A percentile compares a stretch with the other conserved stretches of the same genome.
Conservation (phyloP, 371 early-diverging fungal genomes). For the Mortierella sp. region DNA sequence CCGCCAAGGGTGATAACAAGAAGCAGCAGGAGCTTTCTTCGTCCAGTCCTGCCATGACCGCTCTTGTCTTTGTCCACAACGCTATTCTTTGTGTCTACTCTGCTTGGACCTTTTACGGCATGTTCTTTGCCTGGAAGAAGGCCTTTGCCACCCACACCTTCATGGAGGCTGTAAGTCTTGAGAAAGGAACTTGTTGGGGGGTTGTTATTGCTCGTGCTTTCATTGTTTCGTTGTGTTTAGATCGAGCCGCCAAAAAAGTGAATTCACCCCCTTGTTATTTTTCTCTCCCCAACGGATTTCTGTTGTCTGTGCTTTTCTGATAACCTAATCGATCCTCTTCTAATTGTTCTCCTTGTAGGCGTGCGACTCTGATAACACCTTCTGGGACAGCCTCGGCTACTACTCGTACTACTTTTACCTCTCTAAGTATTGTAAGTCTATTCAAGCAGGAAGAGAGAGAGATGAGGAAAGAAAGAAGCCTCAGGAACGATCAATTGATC, state of each 20-base stretch:
- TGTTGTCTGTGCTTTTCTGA: constrained; percentile 55
- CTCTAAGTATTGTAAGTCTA: constrained; percentile 71
- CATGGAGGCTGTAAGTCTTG: constrained; percentile 58
- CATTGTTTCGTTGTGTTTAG: background rate
- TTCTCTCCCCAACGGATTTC: constrained; percentile 1
- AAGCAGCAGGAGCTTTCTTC: constrained; percentile 41
- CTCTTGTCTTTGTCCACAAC: constrained; percentile 73
- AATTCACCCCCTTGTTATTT: background rate
- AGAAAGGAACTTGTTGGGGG: background rate
- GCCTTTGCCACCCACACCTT: constrained; percentile 45
- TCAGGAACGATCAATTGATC: background rate
- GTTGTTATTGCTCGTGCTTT: background rate
- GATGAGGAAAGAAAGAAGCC: background rate
- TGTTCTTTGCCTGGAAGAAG: constrained; percentile 54
- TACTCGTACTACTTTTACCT: constrained; percentile 77
- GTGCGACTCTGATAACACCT: constrained; percentile 64
- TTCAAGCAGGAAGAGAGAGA: background rate
- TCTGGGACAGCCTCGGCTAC: constrained; percentile 70
- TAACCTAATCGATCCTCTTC: constrained; percentile 45
- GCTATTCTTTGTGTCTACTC: constrained; percentile 68
- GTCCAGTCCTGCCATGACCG: constrained; percentile 58
- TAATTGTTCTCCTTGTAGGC: constrained; percentile 48
- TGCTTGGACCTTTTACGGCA: constrained; percentile 64
- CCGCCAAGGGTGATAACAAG: constrained; percentile 18
- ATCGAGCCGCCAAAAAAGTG: constrained; percentile 24